Evolutionary conservation across 306 rosid species (phyloP).

Genomic region (Echinosophora koreensis): DNA sequence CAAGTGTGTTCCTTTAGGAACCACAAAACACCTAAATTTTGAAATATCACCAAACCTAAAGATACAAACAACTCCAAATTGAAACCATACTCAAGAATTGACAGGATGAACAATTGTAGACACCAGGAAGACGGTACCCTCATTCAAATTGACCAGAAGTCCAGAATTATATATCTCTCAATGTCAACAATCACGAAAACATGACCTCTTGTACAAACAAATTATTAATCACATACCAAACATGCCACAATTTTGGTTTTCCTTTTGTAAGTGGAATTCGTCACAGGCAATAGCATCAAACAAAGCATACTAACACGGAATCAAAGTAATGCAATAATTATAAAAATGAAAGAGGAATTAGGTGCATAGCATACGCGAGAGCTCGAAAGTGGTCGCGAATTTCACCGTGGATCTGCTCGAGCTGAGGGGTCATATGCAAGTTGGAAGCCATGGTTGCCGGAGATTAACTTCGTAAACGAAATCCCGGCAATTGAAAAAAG

Average conservation of each 20-base stretch:
- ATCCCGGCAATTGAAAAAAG: slow-evolving; percentile 34
- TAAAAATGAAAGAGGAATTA: neutral
- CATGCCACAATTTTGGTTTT: neutral
- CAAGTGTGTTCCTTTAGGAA: neutral
- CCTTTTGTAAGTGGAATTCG: neutral
- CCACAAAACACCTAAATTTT: slow-evolving; percentile 7
- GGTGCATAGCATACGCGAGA: slow-evolving; percentile 69
- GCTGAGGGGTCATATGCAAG: slow-evolving; percentile 84
- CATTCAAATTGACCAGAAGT: neutral
- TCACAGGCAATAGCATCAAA: neutral
- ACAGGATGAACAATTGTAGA: neutral
- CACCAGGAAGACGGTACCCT: neutral
- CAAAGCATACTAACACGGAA: neutral
- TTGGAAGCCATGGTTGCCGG: slow-evolving; percentile 75
- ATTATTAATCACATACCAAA: neutral
- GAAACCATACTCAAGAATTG: neutral
- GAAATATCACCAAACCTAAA: neutral
- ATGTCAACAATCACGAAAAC: slow-evolving; percentile 31
- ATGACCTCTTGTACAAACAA: neutral
- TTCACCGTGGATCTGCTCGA: slow-evolving; percentile 99
- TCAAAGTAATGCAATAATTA: neutral
- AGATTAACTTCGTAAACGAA: slow-evolving; percentile 46
- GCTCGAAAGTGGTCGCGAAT: slow-evolving; percentile 90
- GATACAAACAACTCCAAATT: slow-evolving; percentile 4
- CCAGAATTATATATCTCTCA: slow-evolving; percentile 8